Percentiles rank a stretch among this genome's conserved stretches.
Evolutionary conservation across 192 early-diverging fungal species (phyloP).

Genomic region (Haplosporangium gracile): DNA sequence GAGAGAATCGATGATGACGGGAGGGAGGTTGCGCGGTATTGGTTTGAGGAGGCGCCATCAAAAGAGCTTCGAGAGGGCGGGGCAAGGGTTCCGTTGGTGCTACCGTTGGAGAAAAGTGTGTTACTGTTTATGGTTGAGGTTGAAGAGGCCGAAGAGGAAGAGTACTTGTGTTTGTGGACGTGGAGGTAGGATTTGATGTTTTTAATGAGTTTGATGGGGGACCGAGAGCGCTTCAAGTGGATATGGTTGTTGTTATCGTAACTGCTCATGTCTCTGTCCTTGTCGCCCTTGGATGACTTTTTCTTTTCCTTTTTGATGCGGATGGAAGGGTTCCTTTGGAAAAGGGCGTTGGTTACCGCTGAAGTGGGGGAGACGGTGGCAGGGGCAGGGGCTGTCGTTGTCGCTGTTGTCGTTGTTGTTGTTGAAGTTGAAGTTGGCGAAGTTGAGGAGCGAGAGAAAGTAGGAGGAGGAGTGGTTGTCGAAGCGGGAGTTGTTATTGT

Average conservation of each 20-base stretch:
- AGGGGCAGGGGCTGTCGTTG: constrained; percentile 4
- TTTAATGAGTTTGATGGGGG: constrained; percentile 49
- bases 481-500: not conserved
- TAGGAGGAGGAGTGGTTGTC: not conserved
- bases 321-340: constrained; percentile 11
- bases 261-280: not conserved
- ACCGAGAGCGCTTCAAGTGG: constrained; percentile 41
- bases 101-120: constrained; percentile 23
- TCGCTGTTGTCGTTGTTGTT: not conserved
- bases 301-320: constrained; percentile 16
- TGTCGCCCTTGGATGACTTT: constrained; percentile 6
- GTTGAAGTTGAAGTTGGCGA: not conserved
- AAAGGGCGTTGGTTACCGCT: constrained; percentile 1
- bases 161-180: constrained; percentile 39
- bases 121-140: not conserved
- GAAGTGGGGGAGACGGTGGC: constrained; percentile 3
- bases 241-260: not conserved
- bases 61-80: constrained; percentile 25
- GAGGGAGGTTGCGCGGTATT: constrained; percentile 24
- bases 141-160: constrained; percentile 20
- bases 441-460: not conserved
- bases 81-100: constrained; percentile 7
- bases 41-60: constrained; percentile 8
- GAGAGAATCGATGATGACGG: constrained; percentile 38
- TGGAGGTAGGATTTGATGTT: constrained; percentile 50